phyloP scores from a whole-genome alignment of 352 stramenopile genomes.

The Pythium oligandrum region DNA sequence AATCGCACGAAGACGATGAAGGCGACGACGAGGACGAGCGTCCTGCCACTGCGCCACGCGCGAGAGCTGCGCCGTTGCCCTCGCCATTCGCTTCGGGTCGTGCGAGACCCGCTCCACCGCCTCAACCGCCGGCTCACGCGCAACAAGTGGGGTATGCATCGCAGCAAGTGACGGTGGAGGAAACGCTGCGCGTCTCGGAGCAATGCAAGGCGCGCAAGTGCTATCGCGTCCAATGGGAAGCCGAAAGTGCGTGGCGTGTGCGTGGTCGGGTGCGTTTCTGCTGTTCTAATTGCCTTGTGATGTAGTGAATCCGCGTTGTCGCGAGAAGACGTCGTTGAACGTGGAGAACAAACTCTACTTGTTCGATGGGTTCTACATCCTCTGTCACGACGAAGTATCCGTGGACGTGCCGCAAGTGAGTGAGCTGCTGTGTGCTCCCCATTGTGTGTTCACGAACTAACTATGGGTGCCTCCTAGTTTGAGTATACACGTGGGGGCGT shows the following conservation, averaged over 20 bases:
- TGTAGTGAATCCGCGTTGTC: constrained; percentile 71
- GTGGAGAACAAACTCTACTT: constrained; percentile 60
- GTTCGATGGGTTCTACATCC: constrained; percentile 85
- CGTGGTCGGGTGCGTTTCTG: not conserved
- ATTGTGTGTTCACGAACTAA: not conserved
- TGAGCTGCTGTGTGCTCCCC: not conserved
- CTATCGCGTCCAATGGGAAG: constrained; percentile 76
- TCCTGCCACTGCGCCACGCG: constrained; percentile 6
- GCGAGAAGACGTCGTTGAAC: constrained; percentile 64
- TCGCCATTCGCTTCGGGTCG: not conserved
- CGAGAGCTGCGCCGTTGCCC: constrained; percentile 1
- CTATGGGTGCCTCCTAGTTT: constrained; percentile 39
- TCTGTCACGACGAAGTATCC: constrained; percentile 54
- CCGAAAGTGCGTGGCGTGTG: constrained; percentile 48
- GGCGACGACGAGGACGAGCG: constrained; percentile 19
- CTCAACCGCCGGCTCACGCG: not conserved
- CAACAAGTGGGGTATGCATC: not conserved
- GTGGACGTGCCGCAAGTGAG: constrained; percentile 52
- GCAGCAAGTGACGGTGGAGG: constrained; percentile 18
- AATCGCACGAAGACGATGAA: constrained; percentile 13
- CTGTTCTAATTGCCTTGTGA: not conserved
- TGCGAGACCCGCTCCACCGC: not conserved
- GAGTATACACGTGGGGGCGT: constrained; percentile 75
- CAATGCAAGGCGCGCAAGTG: constrained; percentile 62
- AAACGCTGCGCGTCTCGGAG: constrained; percentile 52